Evolutionary conservation across 2,329 filamentous ascomycete genomes (phyloP), one percentile per base, ranked within the genome.

Genomic region (Epichloe aotearoae): DNA sequence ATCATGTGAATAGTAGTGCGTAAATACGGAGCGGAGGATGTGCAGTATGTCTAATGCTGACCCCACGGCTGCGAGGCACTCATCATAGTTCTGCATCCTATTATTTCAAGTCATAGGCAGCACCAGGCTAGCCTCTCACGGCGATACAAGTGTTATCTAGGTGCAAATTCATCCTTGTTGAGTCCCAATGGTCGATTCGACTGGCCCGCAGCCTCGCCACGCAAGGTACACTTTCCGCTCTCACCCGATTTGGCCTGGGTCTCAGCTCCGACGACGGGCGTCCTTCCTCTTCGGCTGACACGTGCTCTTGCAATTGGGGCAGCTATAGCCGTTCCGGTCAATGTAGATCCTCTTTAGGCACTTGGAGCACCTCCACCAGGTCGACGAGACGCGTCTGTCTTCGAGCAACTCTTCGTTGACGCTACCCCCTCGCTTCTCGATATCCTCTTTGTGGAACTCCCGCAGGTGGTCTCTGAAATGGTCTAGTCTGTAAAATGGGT

Each of bases 401-500:
- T 66, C 58, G 44, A 69, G 57, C 70, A 69, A 73, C 54, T 64
- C 65, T 38, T 65, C 62, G 40, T 62, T 59, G 51, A 63, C 54
- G 47, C 61, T 57, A 20, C 61, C 61, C 30, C 71, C 69, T 17
- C 73, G 71, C 64, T 73, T 73, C 56, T 68, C 65, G 36, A 77
- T 69, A 53, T 79, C 75, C 58, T 81, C 77, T 50, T 67, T 67
- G 66, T 81, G 77, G 54, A 67, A 76, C 44, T 75, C 71, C 34
- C 77, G 71, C 38, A 77, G 69, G 59, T 81, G 77, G 52, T 79
- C 76, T 38, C 77, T 69, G 59, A 71, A 77, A 62, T 80, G 77
- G 54, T 81, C 77, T 34, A 73, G 70, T 36, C 77, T 71, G 56
- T 69, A 67, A 57, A 80, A 80, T 2, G 75, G 71, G 2, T 69